Evolutionary conservation across 495 filamentous ascomycete species (phyloP).

Genomic region (Hypoxylon intermedium): DNA sequence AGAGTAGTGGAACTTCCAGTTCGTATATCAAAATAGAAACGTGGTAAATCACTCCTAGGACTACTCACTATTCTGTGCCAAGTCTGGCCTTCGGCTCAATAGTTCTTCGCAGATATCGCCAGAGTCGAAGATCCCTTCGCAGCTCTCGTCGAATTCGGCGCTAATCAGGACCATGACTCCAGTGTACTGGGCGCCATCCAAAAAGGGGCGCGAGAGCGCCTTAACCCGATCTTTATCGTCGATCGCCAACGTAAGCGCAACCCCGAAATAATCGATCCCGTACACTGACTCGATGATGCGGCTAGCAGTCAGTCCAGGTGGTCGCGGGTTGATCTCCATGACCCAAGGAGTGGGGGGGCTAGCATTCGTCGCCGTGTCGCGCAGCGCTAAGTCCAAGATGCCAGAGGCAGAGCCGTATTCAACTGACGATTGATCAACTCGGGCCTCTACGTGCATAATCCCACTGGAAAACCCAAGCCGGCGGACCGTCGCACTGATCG

Average conservation of each 20-base stretch:
- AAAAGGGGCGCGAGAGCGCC: constrained; percentile 41
- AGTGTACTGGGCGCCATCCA: constrained; percentile 38
- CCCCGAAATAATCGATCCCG: constrained; percentile 51
- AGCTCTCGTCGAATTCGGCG: constrained; percentile 35
- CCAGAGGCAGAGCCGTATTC: constrained; percentile 27
- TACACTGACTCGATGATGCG: constrained; percentile 45
- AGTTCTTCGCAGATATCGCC: constrained; percentile 49
- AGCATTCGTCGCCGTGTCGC: background rate
- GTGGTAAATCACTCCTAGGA: background rate
- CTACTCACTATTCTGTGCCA: constrained; percentile 36
- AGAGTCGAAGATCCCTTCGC: constrained; percentile 48
- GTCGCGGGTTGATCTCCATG: constrained; percentile 50
- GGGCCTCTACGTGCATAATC: constrained; percentile 42
- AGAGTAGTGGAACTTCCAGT: no score
- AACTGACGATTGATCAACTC: constrained; percentile 33
- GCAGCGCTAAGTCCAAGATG: constrained; percentile 22
- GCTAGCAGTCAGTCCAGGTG: constrained; percentile 43
- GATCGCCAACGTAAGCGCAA: constrained; percentile 41
- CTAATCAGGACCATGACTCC: constrained; percentile 35
- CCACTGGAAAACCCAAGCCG: constrained; percentile 33
- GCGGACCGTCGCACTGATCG: constrained; percentile 43
- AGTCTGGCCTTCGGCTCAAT: constrained; percentile 40
- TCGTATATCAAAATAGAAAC: no score
- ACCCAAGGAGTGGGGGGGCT: constrained; percentile 39
- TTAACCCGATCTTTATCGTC: constrained; percentile 40